phyloP scores from a whole-genome alignment of 495 filamentous ascomycete species.

The Filosporella fistucella region DNA sequence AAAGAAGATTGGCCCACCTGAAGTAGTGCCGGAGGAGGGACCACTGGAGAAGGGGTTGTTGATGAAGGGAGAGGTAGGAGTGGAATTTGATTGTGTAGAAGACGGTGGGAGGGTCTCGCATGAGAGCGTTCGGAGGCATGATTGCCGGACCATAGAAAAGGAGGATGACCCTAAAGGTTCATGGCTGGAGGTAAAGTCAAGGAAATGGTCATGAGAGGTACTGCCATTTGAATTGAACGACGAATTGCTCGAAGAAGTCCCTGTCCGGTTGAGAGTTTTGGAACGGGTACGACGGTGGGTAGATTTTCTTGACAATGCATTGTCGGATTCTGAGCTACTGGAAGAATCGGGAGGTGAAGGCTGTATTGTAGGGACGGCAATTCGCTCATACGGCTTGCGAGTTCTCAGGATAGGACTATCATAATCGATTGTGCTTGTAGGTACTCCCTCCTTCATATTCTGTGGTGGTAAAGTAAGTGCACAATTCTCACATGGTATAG shows the following conservation, averaged over 20 bases:
- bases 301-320: slow-evolving; percentile 9
- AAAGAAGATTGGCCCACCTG: slow-evolving; percentile 76
- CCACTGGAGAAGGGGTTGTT: slow-evolving; percentile 25
- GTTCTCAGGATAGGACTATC: slow-evolving; percentile 24
- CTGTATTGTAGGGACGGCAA: slow-evolving; percentile 10
- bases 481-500: slow-evolving; percentile 56
- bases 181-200: slow-evolving; percentile 83
- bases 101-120: slow-evolving; percentile 79
- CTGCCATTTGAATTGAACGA: slow-evolving; percentile 34
- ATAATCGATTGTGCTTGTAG: slow-evolving; percentile 12
- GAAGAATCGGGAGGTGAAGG: slow-evolving; percentile 20
- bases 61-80: slow-evolving; percentile 31
- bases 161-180: slow-evolving; percentile 69
- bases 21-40: slow-evolving; percentile 26
- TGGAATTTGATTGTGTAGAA: slow-evolving; percentile 12
- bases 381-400: slow-evolving; percentile 21
- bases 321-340: slow-evolving; percentile 20
- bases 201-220: slow-evolving; percentile 65
- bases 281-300: slow-evolving; percentile 8
- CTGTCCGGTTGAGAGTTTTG: slow-evolving; percentile 4
- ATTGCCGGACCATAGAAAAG: slow-evolving; percentile 81
- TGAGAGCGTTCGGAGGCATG: slow-evolving; percentile 80
- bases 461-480: slow-evolving; percentile 56
- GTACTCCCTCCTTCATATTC: slow-evolving; percentile 32
- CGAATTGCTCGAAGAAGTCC: slow-evolving; percentile 28